phyloP scores from a whole-genome alignment of 1,284 basidiomycete species.

The Peniophora sp. region DNA sequence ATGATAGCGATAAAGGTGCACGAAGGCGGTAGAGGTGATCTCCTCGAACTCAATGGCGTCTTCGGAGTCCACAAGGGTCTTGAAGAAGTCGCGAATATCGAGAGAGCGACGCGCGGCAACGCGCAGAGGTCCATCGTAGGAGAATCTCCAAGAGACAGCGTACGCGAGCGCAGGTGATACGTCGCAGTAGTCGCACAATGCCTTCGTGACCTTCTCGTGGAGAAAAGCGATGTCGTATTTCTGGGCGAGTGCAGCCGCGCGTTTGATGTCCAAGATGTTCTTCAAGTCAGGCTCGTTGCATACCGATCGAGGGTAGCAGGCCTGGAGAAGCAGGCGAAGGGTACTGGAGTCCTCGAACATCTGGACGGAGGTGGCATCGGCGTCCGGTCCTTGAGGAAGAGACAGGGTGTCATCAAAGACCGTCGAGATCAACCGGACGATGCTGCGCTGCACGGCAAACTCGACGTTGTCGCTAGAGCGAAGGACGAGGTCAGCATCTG shows the following conservation, averaged over 20 bases:
- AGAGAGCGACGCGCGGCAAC: background rate
- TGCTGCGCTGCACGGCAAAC: no score
- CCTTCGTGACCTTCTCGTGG: background rate
- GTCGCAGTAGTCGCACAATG: background rate
- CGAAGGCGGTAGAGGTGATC: background rate
- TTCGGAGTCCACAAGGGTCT: background rate
- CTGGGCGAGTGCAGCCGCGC: background rate
- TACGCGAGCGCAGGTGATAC: background rate
- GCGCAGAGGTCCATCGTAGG: background rate
- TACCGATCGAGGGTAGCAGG: background rate
- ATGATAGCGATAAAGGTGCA: background rate
- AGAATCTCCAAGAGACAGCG: background rate
- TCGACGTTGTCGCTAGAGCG: no score
- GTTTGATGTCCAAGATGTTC: background rate
- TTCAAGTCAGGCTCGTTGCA: background rate
- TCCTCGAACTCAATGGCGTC: background rate
- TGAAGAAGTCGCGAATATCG: background rate
- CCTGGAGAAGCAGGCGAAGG: background rate
- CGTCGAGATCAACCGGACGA: no score
- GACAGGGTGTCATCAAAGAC: no score
- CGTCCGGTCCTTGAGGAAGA: no score
- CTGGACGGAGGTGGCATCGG: background rate
- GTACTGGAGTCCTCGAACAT: background rate
- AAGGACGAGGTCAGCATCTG: no score
- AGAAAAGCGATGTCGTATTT: background rate